These are phyloP conservation scores for Botrytis fragariae DNA, from an alignment of 2,329 filamentous ascomycete genomes.

Conservation along the genomic window DNA sequence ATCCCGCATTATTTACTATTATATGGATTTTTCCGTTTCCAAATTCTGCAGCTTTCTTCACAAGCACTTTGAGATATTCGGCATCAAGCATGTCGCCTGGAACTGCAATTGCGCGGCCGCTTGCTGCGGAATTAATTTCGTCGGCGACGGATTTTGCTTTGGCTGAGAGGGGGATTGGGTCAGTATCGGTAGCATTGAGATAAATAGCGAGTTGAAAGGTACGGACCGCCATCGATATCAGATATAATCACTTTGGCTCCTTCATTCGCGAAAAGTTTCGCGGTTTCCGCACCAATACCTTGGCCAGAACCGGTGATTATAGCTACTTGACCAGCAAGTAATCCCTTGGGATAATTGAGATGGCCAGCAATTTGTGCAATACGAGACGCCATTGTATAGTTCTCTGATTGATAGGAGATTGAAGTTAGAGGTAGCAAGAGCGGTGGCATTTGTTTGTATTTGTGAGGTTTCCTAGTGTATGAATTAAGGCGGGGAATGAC, in stretches of 20 bases:
- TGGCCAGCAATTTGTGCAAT: slow-evolving; percentile 72
- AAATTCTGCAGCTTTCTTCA: slow-evolving; percentile 73
- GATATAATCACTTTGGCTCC: slow-evolving; percentile 81
- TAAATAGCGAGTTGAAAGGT: slow-evolving; percentile 18
- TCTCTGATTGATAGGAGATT: neutral
- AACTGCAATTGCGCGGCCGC: slow-evolving; percentile 68
- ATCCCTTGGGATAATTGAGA: slow-evolving; percentile 77
- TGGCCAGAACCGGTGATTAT: slow-evolving; percentile 87
- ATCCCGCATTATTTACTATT: slow-evolving; percentile 88
- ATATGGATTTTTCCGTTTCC: slow-evolving; percentile 86
- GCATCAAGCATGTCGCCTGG: slow-evolving; percentile 73
- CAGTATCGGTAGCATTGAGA: slow-evolving; percentile 1
- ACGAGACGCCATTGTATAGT: slow-evolving; percentile 45
- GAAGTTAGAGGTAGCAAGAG: neutral
- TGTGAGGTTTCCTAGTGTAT: neutral
- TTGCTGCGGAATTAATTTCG: slow-evolving; percentile 58
- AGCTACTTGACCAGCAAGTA: slow-evolving; percentile 76
- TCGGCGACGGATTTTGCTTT: slow-evolving; percentile 69
- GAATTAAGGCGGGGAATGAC: neutral
- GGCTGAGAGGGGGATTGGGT: slow-evolving; percentile 43
- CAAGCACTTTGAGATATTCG: slow-evolving; percentile 67
- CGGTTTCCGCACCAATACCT: slow-evolving; percentile 83
- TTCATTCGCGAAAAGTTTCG: slow-evolving; percentile 80
- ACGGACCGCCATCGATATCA: slow-evolving; percentile 72
- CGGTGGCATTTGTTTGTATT: neutral